A percentile compares a stretch with the other conserved stretches of the same genome.
Evolutionary conservation across 2,329 filamentous ascomycete genomes (phyloP).

Genomic region (Fusarium chuoi): DNA sequence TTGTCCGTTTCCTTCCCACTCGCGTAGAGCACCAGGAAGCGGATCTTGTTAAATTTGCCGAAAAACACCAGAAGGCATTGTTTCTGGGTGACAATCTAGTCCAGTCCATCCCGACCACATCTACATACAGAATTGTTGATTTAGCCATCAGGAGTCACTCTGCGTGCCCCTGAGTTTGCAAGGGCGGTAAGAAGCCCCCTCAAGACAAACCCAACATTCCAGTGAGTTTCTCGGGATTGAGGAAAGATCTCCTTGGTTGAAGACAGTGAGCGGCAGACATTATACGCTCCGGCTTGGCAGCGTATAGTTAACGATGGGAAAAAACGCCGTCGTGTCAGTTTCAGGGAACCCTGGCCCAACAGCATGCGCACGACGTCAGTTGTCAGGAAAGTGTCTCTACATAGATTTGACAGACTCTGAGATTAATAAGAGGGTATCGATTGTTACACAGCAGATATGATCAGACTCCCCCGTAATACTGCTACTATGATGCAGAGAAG

Average conservation of each 20-base stretch:
- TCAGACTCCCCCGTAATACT: background rate
- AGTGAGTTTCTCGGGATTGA: background rate
- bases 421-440: background rate
- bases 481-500: background rate
- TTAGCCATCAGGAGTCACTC: background rate
- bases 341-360: slow-evolving; percentile 32
- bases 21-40: background rate
- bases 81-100: background rate
- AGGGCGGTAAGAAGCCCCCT: slow-evolving; percentile 8
- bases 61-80: background rate
- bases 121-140: background rate
- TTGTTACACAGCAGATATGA: background rate
- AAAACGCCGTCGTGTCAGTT: slow-evolving; percentile 37
- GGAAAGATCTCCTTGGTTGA: background rate
- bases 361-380: slow-evolving; percentile 26
- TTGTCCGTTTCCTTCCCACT: slow-evolving; percentile 19
- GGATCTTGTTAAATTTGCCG: background rate
- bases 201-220: slow-evolving; percentile 10
- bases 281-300: slow-evolving; percentile 23
- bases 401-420: background rate
- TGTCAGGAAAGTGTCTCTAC: background rate
- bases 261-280: slow-evolving; percentile 1
- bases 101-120: background rate
- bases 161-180: slow-evolving; percentile 1
- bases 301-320: background rate